Evolutionary conservation across 805 yeast species (phyloP), one percentile per base, ranked within the genome.

Genomic region (Saccharomycopsis capsularis): DNA sequence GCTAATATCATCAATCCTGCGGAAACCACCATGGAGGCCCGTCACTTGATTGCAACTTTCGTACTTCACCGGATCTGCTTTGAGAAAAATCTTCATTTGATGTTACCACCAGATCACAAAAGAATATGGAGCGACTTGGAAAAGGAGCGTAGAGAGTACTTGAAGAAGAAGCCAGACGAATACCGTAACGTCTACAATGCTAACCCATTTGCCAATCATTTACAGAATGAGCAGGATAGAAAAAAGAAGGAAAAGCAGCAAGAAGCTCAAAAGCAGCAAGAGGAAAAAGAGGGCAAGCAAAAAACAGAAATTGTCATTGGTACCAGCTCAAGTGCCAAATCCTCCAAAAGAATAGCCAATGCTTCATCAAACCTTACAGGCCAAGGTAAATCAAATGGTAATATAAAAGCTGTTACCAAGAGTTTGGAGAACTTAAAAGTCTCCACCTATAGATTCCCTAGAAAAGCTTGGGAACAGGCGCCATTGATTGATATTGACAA

Each of bases 21-120:
- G 56, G 85, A 79, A 41, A 87, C 97, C 0, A 76, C 95, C 1
- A 70, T 87, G 29, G 97, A 90, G 57, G 96, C 98, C 1, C 74
- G 96, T 42, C 95, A 90, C 62, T 74, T 76, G 58, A 89, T 91
- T 0, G 97, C 99, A 0, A 89, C 97, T 0, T 86, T 83, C 56
- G 93, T 91, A 0, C 64, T 91, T 53, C 90, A 80, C 61, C 70
- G 95, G 32, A 73, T 91, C 18, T 81, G 90, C 34, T 85, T 80
- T 52, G 82, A 81, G 56, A 89, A 89, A 57, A 89, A 87, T 60
- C 63, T 91, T 64, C 85, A 85, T 52, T 81, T 90, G 90, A 82
- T 88, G 59, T 70, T 91, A 13, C 98, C 98, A 0, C 78, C 82
- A 3, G 79, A 82, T 29, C 95, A 87, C 61, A 79, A 87, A 55